Percentiles rank a stretch among this genome's conserved stretches.
These are phyloP conservation scores for Jackrogersella multiformis DNA, from an alignment of 495 filamentous ascomycete genomes.

Conservation along the genomic window DNA sequence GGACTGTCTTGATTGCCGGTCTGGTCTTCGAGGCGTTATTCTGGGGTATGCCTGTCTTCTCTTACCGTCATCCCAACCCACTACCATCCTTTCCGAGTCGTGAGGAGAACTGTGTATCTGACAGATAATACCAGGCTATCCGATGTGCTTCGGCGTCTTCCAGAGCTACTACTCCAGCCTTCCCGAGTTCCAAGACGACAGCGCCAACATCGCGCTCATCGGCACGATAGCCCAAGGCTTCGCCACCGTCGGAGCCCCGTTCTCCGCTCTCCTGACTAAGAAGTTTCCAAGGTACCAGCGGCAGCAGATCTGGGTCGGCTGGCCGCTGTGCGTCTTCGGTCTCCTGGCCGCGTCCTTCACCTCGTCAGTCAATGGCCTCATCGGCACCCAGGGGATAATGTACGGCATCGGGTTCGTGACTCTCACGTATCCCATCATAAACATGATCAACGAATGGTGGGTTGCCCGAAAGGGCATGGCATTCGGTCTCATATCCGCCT, in stretches of 20 bases:
- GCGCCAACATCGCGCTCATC: conserved; percentile 1
- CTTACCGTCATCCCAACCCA: background rate
- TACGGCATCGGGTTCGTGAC: background rate
- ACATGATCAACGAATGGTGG: conserved; percentile 17
- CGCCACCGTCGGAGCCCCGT: background rate
- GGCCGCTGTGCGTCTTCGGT: background rate
- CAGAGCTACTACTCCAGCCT: conserved; percentile 5
- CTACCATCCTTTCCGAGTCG: background rate
- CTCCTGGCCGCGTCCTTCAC: conserved; percentile 1
- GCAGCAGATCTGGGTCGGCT: conserved; percentile 4
- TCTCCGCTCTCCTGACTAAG: conserved; percentile 4
- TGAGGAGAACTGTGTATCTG: background rate
- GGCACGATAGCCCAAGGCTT: background rate
- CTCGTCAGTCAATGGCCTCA: background rate
- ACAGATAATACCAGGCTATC: background rate
- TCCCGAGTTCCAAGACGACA: background rate
- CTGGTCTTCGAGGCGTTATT: conserved; percentile 8
- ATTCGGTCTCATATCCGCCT: conserved; percentile 6
- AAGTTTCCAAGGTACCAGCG: background rate
- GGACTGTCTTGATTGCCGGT: background rate
- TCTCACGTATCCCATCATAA: background rate
- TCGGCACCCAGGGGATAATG: conserved; percentile 6
- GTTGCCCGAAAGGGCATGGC: conserved; percentile 8
- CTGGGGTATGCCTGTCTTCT: background rate
- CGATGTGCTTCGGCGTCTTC: conserved; percentile 8